Evolutionary conservation across 2,329 filamentous ascomycete genomes (phyloP), one percentile per base, ranked within the genome.

Genomic region (Fusarium marasasianum): DNA sequence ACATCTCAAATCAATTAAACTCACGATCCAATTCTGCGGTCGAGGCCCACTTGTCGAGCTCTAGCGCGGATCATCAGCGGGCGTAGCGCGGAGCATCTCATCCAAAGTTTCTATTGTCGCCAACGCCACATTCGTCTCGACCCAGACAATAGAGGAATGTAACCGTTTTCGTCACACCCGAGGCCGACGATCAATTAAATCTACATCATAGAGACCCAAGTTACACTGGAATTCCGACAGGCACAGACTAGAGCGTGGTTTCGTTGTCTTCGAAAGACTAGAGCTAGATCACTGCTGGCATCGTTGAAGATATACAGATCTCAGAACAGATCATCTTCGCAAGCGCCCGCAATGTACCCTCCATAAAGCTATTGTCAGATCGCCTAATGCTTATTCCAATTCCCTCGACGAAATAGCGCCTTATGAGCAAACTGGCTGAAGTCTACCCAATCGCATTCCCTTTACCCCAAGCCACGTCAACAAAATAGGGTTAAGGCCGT

Each of bases 21-120:
- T 13, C 20, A 11, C 14, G n/a, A 15, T 18, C 29, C 6, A 33
- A 26, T 56, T 24, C 38, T 22, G 7, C 24, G 24, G 24, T 24
- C 24, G 24, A 24, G 24, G 24, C 24, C 24, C 24, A 26, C 24
- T 26, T 26, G 5, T 5, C 14, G 1, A 24, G n/a, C 14, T 29
- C 40, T 56, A 45, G n/a, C 10, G 31, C 5, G 17, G n/a, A 35
- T 35, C 13, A 14, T 3, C 10, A 15, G 29, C 38, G n/a, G 41
- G 31, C 22, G 37, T 56, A 56, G 26, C 15, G 17, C 8, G 38
- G 37, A 56, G 38, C 12, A 44, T 31, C 26, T 33, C 9, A 43
- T 5, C 11, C 15, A 50, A 58, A 31, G n/a, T 55, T 58, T 58
- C 41, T 58, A 58, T 58, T 58, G 55, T 56, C 38, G 45, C 14